These are phyloP conservation scores for Monosporozyma aerobia DNA, from an alignment of 805 yeast species.

Conservation along the genomic window DNA sequence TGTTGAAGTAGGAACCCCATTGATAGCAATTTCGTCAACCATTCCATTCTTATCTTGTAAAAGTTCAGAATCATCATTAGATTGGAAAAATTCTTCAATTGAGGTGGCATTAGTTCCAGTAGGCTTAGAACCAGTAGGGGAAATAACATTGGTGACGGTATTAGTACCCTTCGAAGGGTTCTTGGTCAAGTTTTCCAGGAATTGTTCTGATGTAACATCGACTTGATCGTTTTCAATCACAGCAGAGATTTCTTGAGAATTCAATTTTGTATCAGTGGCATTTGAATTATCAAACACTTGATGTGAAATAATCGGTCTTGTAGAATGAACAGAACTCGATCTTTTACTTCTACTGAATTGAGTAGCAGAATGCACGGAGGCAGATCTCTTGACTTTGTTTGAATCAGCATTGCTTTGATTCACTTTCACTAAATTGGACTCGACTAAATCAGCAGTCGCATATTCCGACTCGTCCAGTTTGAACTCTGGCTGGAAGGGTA, in stretches of 20 bases:
- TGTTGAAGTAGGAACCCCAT: not conserved
- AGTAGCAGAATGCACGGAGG: slow-evolving; percentile 17
- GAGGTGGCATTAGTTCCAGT: slow-evolving; percentile 29
- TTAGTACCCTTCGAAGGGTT: slow-evolving; percentile 4
- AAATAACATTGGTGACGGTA: not conserved
- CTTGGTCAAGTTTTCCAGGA: slow-evolving; percentile 27
- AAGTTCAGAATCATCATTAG: slow-evolving; percentile 4
- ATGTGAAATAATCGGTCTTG: slow-evolving; percentile 11
- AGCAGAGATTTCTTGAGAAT: slow-evolving; percentile 4
- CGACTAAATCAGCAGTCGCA: slow-evolving; percentile 29
- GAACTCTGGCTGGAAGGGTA: slow-evolving; percentile 67
- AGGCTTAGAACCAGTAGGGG: slow-evolving; percentile 6
- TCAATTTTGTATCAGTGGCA: slow-evolving; percentile 3
- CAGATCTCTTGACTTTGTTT: slow-evolving; percentile 14
- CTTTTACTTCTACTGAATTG: slow-evolving; percentile 1
- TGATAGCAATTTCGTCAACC: not conserved
- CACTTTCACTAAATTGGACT: slow-evolving; percentile 20
- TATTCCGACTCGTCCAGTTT: slow-evolving; percentile 20
- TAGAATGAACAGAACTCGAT: slow-evolving; percentile 6
- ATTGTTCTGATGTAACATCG: slow-evolving; percentile 23
- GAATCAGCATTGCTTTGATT: slow-evolving; percentile 7
- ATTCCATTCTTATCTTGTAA: not conserved
- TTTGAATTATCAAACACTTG: not conserved
- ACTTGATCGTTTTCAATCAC: not conserved
- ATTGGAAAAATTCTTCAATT: slow-evolving; percentile 46